Percentiles rank a stretch among this genome's conserved stretches.
These are phyloP conservation scores for Cicer cuneatum DNA, from an alignment of 306 rosid species.

Conservation along the genomic window DNA sequence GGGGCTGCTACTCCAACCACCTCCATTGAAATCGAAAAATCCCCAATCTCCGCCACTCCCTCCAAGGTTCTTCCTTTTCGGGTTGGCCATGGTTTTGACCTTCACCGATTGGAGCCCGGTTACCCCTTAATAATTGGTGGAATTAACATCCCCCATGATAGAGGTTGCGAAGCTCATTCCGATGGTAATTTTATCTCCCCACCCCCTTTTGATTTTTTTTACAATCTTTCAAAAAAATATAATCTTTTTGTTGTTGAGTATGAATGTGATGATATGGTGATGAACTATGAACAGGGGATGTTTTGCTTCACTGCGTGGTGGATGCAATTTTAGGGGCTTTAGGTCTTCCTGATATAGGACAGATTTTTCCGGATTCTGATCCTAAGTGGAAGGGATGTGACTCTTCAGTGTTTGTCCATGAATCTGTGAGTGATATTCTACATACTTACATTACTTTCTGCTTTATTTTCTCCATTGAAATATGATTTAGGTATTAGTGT, in stretches of 20 bases:
- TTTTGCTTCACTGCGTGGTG: slow-evolving; percentile 92
- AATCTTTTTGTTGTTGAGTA: neutral
- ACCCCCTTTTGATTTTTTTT: slow-evolving; percentile 17
- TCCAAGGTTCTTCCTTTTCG: slow-evolving; percentile 79
- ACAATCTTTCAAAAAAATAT: neutral
- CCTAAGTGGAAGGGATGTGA: slow-evolving; percentile 94
- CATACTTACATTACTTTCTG: neutral
- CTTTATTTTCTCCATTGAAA: neutral
- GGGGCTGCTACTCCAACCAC: slow-evolving; percentile 52
- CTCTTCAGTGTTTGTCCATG: slow-evolving; percentile 80
- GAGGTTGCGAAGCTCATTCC: slow-evolving; percentile 98
- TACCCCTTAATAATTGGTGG: slow-evolving; percentile 97
- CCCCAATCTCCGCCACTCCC: slow-evolving; percentile 52
- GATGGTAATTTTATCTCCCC: slow-evolving; percentile 60
- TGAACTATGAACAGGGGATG: slow-evolving; percentile 67
- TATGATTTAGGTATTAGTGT: neutral
- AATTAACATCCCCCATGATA: slow-evolving; percentile 81
- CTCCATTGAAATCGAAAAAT: slow-evolving; percentile 46
- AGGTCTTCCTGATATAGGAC: slow-evolving; percentile 95
- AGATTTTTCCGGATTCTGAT: slow-evolving; percentile 88
- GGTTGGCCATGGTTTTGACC: slow-evolving; percentile 95
- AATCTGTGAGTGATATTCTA: slow-evolving; percentile 72
- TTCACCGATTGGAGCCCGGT: slow-evolving; percentile 88
- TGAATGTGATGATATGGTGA: neutral
- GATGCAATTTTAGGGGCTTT: slow-evolving; percentile 94